A percentile compares a stretch with the other conserved stretches of the same genome.
These are phyloP conservation scores for Porodaedalea pini DNA, from an alignment of 1,284 basidiomycete genomes.

Conservation along the genomic window DNA sequence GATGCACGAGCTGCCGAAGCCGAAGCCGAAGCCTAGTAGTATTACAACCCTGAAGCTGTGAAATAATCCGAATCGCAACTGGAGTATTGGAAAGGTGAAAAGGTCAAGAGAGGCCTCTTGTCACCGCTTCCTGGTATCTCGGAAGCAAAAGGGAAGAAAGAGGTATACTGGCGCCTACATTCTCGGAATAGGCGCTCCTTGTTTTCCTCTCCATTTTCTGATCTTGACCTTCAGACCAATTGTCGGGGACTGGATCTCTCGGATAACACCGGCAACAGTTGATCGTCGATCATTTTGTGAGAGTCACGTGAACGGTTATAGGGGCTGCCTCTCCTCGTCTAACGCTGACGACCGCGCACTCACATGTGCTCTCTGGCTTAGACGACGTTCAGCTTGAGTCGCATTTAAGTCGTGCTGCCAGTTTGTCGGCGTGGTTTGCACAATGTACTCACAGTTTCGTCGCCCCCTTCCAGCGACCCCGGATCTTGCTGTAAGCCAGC, in stretches of 20 bases:
- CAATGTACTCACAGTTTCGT: constrained; percentile 21
- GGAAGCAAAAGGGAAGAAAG: constrained; percentile 26
- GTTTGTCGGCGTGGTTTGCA: neutral
- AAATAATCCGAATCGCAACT: constrained; percentile 48
- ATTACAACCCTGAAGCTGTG: no score
- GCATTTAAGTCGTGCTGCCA: neutral
- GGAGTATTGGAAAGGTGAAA: constrained; percentile 42
- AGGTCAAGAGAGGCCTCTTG: constrained; percentile 43
- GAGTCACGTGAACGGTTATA: neutral
- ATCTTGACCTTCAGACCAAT: neutral
- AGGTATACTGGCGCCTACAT: constrained; percentile 4
- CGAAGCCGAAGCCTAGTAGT: no score
- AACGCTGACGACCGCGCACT: neutral
- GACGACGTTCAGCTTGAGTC: neutral
- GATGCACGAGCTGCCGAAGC: neutral
- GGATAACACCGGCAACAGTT: neutral
- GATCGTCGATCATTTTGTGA: neutral
- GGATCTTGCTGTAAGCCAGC: constrained; percentile 24
- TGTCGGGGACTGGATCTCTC: neutral
- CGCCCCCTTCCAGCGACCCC: constrained; percentile 47
- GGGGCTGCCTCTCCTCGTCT: neutral
- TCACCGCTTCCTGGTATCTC: constrained; percentile 19
- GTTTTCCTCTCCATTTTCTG: constrained; percentile 3
- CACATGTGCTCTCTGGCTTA: neutral
- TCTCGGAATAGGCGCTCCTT: neutral